Evolutionary conservation across 441 rosid species (phyloP).

Genomic region (Euphorbia schlechtendalii): DNA sequence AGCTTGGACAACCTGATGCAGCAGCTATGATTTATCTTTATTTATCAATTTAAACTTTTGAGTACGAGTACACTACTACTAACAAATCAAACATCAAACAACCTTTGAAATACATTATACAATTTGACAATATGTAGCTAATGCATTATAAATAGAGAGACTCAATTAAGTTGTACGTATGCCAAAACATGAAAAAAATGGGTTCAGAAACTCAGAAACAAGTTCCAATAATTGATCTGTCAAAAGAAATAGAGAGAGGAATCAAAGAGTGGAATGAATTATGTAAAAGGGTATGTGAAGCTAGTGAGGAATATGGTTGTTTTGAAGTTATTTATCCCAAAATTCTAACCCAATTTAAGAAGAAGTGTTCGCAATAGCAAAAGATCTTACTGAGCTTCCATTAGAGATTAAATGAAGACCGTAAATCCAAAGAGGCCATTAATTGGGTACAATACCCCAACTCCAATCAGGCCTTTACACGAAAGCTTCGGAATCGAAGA

Average conservation of each 20-base stretch:
- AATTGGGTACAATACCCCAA: neutral
- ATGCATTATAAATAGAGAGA: too few species aligned
- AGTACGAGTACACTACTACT: too few species aligned
- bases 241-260: neutral
- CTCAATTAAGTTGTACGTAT: too few species aligned
- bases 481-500: constrained; percentile 1
- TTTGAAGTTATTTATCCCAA: constrained; percentile 14
- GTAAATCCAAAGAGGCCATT: constrained; percentile 1
- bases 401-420: neutral
- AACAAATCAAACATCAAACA: too few species aligned
- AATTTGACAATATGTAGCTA: too few species aligned
- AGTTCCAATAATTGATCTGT: constrained; percentile 7
- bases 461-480: neutral
- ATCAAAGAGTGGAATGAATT: constrained; percentile 7
- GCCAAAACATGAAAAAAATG: neutral
- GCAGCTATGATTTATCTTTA: too few species aligned
- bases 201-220: neutral
- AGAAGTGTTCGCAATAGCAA: constrained; percentile 13
- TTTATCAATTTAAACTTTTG: too few species aligned
- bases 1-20: too few species aligned
- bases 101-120: too few species aligned
- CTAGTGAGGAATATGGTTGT: constrained; percentile 21
- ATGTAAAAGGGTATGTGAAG: constrained; percentile 16
- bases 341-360: constrained; percentile 10
- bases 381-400: constrained; percentile 2